A percentile compares a stretch with the other conserved stretches of the same genome.
Evolutionary conservation across 2,329 filamentous ascomycete species (phyloP).

Genomic region (Monilinia polystroma): DNA sequence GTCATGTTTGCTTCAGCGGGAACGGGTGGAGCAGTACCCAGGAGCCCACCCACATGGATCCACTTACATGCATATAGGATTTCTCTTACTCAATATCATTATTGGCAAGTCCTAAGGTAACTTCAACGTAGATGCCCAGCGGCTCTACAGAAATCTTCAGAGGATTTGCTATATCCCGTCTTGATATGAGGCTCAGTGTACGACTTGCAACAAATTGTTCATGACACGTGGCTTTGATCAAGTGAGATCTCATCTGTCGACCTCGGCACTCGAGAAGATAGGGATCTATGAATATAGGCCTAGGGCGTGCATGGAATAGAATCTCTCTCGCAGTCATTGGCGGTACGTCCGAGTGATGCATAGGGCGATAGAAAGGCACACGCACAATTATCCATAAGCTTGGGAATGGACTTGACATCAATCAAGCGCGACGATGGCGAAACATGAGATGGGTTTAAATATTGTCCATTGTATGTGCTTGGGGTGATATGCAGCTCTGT

Average conservation of each 20-base stretch:
- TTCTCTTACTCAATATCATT: neutral
- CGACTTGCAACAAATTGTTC: conserved; percentile 15
- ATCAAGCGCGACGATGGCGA: neutral
- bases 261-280: neutral
- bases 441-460: too few species aligned
- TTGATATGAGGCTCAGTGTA: neutral
- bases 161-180: neutral
- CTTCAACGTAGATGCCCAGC: conserved; percentile 4
- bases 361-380: neutral
- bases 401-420: too few species aligned
- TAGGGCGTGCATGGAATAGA: neutral
- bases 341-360: neutral
- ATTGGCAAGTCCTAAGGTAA: neutral
- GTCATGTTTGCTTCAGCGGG: neutral
- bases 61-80: conserved; percentile 7
- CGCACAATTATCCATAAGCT: neutral
- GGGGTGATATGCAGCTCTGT: too few species aligned
- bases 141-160: neutral
- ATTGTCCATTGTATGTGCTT: neutral
- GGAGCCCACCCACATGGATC: conserved; percentile 12
- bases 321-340: neutral
- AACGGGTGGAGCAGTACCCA: conserved; percentile 7
- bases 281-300: too few species aligned
- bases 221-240: conserved; percentile 16
- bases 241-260: neutral